Base-by-base conservation (phyloP, 768 basidiomycete species). In the Psilocybe cubensis region DNA sequence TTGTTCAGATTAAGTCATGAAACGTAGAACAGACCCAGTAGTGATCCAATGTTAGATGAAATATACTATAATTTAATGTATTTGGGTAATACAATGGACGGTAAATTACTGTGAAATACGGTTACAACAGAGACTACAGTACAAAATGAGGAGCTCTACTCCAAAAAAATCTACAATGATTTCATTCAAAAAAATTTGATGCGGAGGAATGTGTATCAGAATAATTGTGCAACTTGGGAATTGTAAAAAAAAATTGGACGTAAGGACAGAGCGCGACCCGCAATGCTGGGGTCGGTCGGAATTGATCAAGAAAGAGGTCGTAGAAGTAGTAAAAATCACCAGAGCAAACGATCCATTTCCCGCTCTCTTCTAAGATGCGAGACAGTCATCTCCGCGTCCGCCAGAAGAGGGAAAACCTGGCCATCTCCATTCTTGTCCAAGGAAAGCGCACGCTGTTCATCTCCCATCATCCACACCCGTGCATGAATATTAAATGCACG, bases 11-110 rank as follows among this genome's bases (percentile, higher is more conserved):
- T 5, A 11, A 38, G n/a, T 14, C 5, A 11, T 33, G 31, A 38
- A 11, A 10, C 14, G 35, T 11, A 38, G 35, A 38, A 38, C 35
- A 17, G 14, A 5, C 5, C 12, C 35, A 38, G 31, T 33, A 38
- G 10, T 5, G 35, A 83, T 45, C 86, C 83, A 85, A 86, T 84
- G 14, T 29, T 48, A 48, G 14, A 28, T 48, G 27, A 48, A 48
- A 48, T 48, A 7, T 48, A 48, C 20, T 18, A 48, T 48, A 48
- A 48, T 48, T 48, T 48, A 48, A 48, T 48, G 46, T 28, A 31
- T 21, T 44, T 48, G 46, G 46, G 27, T 48, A 48, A 48, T 48
- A 48, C 46, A 48, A 28, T 48, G 28, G 27, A 28, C 21, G 14
- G 42, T 48, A 48, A 5, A n/a, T 4, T 18, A 31, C 14, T 7